Percentiles rank a stretch among this genome's conserved stretches.
Conservation (phyloP, 305 asterid genomes). For the Coffea humblotiana region DNA sequence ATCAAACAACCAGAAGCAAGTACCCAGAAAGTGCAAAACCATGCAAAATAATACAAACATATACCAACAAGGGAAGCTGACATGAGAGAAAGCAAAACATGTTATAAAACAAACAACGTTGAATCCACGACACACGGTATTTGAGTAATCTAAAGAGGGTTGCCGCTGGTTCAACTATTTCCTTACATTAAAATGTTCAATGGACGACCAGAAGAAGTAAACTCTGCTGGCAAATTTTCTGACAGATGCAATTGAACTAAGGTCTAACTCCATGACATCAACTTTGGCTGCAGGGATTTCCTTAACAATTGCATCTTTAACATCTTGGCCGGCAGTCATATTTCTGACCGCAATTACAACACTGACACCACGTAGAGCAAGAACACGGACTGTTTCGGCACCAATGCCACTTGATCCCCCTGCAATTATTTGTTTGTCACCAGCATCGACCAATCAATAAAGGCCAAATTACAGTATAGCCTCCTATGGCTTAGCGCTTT, state of each 20-base stretch:
- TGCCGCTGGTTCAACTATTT: not conserved
- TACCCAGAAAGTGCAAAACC: not conserved
- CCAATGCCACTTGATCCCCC: slow-evolving; percentile 95
- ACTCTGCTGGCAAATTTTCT: slow-evolving; percentile 65
- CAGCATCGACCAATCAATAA: not conserved
- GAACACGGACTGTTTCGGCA: slow-evolving; percentile 79
- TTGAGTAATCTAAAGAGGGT: not conserved
- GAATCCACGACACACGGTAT: too few species aligned
- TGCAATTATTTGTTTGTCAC: slow-evolving; percentile 20
- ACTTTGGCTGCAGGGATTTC: slow-evolving; percentile 67
- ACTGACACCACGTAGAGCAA: slow-evolving; percentile 71
- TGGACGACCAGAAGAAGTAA: slow-evolving; percentile 54
- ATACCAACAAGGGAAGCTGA: not conserved
- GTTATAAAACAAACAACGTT: too few species aligned
- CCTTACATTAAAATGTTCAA: slow-evolving; percentile 79
- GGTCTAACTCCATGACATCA: slow-evolving; percentile 76
- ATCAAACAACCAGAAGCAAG: not conserved
- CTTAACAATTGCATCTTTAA: slow-evolving; percentile 47
- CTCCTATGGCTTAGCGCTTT: too few species aligned
- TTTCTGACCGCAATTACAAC: slow-evolving; percentile 77
- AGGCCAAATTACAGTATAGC: too few species aligned
- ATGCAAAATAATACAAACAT: not conserved
- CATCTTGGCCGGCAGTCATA: slow-evolving; percentile 49
- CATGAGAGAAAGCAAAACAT: not conserved
- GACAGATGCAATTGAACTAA: slow-evolving; percentile 71